Evolutionary conservation across 306 rosid species (phyloP).

Genomic region (Canavalia gladiata): DNA sequence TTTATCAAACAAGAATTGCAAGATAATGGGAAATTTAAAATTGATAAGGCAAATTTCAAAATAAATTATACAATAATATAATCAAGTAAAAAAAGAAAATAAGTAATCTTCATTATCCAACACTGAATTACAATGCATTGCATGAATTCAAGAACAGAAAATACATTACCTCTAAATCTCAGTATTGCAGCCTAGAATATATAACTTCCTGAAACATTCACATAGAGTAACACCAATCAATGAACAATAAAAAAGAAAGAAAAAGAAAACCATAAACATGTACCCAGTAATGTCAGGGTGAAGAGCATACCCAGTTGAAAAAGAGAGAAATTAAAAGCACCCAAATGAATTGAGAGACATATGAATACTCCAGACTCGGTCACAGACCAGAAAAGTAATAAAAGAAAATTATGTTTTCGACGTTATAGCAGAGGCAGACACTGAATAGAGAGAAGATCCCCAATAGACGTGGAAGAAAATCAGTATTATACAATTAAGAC

Average conservation of each 20-base stretch:
- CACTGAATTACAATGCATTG: slow-evolving; percentile 50
- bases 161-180: slow-evolving; percentile 54
- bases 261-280: slow-evolving; percentile 45
- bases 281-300: slow-evolving; percentile 46
- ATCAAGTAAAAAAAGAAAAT: slow-evolving; percentile 25
- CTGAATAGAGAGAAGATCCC: slow-evolving; percentile 58
- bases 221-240: slow-evolving; percentile 37
- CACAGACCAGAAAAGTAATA: slow-evolving; percentile 61
- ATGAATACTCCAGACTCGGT: slow-evolving; percentile 47
- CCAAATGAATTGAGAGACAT: slow-evolving; percentile 48
- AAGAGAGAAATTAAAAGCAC: slow-evolving; percentile 2
- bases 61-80: slow-evolving; percentile 48
- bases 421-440: slow-evolving; percentile 36
- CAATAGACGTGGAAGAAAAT: slow-evolving; percentile 50
- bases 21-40: slow-evolving; percentile 33
- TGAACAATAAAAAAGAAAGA: neutral
- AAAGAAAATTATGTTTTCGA: slow-evolving; percentile 38
- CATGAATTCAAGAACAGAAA: slow-evolving; percentile 54
- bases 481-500: slow-evolving; percentile 56
- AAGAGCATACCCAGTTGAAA: slow-evolving; percentile 43
- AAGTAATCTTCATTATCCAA: slow-evolving; percentile 28
- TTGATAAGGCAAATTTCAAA: slow-evolving; percentile 34
- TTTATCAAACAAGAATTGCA: slow-evolving; percentile 36
- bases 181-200: slow-evolving; percentile 47
- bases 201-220: slow-evolving; percentile 49